Evolutionary conservation across 2,329 filamentous ascomycete species (phyloP).

Genomic region (Anisogramma anomala): DNA sequence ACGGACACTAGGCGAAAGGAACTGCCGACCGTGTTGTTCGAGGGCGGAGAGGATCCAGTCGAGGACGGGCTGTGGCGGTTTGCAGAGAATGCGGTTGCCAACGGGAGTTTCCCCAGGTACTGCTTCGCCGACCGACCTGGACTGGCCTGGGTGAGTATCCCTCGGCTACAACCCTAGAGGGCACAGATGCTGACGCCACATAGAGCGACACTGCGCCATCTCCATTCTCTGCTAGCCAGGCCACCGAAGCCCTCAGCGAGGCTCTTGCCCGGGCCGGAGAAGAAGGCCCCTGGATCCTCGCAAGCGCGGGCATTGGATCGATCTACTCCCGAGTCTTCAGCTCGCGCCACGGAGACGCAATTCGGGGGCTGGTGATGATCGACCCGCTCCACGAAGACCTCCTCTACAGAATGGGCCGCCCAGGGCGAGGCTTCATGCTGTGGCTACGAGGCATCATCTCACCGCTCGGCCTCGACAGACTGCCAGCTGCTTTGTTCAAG

Average conservation of each 20-base stretch:
- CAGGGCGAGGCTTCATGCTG: slow-evolving; percentile 66
- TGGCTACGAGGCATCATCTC: slow-evolving; percentile 81
- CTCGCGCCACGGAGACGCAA: slow-evolving; percentile 61
- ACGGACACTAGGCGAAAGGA: slow-evolving; percentile 42
- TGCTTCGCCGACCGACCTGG: slow-evolving; percentile 95
- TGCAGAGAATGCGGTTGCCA: slow-evolving; percentile 61
- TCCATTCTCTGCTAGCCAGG: slow-evolving; percentile 84
- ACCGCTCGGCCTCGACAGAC: slow-evolving; percentile 72
- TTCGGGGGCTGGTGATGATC: slow-evolving; percentile 72
- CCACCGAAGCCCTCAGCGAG: slow-evolving; percentile 79
- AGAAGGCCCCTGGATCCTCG: slow-evolving; percentile 76
- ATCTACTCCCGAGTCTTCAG: slow-evolving; percentile 89
- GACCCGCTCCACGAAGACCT: slow-evolving; percentile 85
- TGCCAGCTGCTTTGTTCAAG: slow-evolving; percentile 69
- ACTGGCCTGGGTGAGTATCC: slow-evolving; percentile 52
- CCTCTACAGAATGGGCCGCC: slow-evolving; percentile 52
- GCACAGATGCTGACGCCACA: not conserved
- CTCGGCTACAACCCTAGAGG: slow-evolving; percentile 24
- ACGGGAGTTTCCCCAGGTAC: slow-evolving; percentile 75
- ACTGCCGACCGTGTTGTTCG: slow-evolving; percentile 72
- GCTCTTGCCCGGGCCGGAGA: slow-evolving; percentile 71
- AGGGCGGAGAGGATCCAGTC: slow-evolving; percentile 69
- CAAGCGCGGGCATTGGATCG: slow-evolving; percentile 75
- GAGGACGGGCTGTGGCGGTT: slow-evolving; percentile 72
- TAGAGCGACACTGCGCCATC: slow-evolving; percentile 79